Conservation (phyloP, 2,329 filamentous ascomycete species). For the Colletotrichum sp. region DNA sequence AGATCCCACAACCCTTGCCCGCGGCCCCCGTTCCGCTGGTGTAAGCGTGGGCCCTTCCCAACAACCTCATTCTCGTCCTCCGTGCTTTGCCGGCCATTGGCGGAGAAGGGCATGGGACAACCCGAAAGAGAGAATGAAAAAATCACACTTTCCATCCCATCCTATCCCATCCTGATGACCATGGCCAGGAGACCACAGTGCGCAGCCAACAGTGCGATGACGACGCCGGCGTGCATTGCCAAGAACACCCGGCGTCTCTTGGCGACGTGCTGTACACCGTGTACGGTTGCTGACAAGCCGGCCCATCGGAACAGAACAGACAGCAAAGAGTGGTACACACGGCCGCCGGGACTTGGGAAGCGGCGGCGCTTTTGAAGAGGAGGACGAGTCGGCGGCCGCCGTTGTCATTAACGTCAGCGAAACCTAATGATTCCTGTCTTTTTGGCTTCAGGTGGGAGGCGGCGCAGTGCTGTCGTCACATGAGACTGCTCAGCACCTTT, state of each 20-base stretch:
- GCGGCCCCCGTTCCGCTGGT: neutral
- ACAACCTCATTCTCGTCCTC: neutral
- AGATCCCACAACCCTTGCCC: neutral
- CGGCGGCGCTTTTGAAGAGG: neutral
- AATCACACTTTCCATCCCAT: neutral
- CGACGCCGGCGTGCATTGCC: conserved; percentile 7
- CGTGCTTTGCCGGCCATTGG: neutral
- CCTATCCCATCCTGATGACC: neutral
- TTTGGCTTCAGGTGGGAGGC: neutral
- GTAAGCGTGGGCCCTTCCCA: neutral
- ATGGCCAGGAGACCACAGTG: neutral
- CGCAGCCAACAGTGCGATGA: neutral
- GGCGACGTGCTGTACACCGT: neutral
- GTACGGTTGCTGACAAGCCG: neutral
- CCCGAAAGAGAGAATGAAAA: neutral
- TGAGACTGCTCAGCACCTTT: neutral
- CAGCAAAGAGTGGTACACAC: neutral
- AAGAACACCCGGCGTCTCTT: conserved; percentile 5
- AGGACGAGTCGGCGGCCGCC: neutral
- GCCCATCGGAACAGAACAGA: neutral
- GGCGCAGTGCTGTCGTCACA: neutral
- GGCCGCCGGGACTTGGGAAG: neutral
- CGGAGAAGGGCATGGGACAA: neutral
- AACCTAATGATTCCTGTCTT: neutral
- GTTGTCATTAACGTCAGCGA: neutral